Conservation (phyloP, 2,329 filamentous ascomycete species). For the Epichloe gansuensis region DNA sequence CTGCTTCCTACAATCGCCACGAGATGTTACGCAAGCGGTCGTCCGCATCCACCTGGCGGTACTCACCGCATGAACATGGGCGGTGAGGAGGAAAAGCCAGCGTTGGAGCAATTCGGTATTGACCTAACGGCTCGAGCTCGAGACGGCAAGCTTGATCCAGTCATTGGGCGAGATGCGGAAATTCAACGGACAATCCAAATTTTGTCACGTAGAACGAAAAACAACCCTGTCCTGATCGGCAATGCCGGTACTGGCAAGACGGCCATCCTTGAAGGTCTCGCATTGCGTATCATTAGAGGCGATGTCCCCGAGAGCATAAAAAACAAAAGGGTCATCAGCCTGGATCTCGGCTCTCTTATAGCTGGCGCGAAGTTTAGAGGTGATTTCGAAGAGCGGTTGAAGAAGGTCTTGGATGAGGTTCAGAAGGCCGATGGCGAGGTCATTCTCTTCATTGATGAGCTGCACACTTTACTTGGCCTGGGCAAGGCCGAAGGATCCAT, state of each 20-base stretch:
- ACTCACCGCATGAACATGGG: slow-evolving; percentile 90
- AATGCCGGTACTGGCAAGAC: slow-evolving; percentile 88
- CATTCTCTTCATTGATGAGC: slow-evolving; percentile 89
- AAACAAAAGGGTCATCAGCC: slow-evolving; percentile 74
- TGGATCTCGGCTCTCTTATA: slow-evolving; percentile 86
- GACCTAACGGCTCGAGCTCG: slow-evolving; percentile 77
- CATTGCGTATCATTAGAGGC: slow-evolving; percentile 76
- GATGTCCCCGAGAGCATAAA: slow-evolving; percentile 95
- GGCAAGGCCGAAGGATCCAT: slow-evolving; percentile 95
- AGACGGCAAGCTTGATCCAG: slow-evolving; percentile 85
- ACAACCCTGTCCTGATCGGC: slow-evolving; percentile 90
- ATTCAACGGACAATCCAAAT: slow-evolving; percentile 94
- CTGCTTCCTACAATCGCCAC: slow-evolving; percentile 27
- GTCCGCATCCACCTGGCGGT: slow-evolving; percentile 78
- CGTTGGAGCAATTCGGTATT: slow-evolving; percentile 80
- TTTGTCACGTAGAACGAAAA: slow-evolving; percentile 83
- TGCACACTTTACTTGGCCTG: slow-evolving; percentile 81
- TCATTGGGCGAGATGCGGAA: slow-evolving; percentile 84
- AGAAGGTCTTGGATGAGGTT: slow-evolving; percentile 82
- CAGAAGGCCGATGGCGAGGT: slow-evolving; percentile 79
- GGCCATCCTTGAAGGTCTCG: slow-evolving; percentile 80
- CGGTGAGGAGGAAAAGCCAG: slow-evolving; percentile 63
- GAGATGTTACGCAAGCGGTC: slow-evolving; percentile 53
- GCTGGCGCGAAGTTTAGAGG: slow-evolving; percentile 92
- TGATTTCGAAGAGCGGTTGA: slow-evolving; percentile 90